Evolutionary conservation across 352 stramenopile species (phyloP), one percentile per base, ranked within the genome.

Genomic region (Globisporangium nagaii): DNA sequence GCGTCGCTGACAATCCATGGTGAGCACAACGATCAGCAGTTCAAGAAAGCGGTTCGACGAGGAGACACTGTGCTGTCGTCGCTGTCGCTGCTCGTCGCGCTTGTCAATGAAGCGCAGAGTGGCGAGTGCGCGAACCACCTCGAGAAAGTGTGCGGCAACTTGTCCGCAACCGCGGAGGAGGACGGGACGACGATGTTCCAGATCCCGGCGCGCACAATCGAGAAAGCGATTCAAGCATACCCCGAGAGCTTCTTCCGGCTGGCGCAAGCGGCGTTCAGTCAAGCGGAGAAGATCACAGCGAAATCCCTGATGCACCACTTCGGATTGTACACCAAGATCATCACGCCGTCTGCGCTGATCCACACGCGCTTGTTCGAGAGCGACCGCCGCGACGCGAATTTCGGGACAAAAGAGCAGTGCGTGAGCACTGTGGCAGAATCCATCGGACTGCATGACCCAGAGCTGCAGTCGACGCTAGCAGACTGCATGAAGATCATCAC

Each of bases 281-380:
- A 95, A 71, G 73, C 90, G 27, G 82, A 95, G 57, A 87, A 86
- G 42, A 88, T 95, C 50, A 92, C 84, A 2, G 58, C 73, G 5
- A 88, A 86, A 42, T 84, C 84, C 8, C 53, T 95, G 7, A 73
- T 92, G 22, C 78, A 95, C 47, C 84, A 95, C 46, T 95, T 95
- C 61, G 84, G 84, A 9, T 49, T 92, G 8, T 57, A 62, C 7
- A 58, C 62, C 0, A 69, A 75, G 55, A 75, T 84, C n/a, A 60
- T 84, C 28, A 56, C 59, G 13, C 62, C 65, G 0, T 53, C 42
- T 10, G 61, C 70, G 2, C 51, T 86, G 0, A 56, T 90, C 15
- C 46, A 62, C 10, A 53, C 56, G 3, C 30, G 66, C 19, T n/a
- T 73, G 24, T 13, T 72, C 40, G 55, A 63, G 43, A 46, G 55